Evolutionary conservation across 208 protist genomes (phyloP), one percentile per base, ranked within the genome.

Genomic region (Crithidia bombi): DNA sequence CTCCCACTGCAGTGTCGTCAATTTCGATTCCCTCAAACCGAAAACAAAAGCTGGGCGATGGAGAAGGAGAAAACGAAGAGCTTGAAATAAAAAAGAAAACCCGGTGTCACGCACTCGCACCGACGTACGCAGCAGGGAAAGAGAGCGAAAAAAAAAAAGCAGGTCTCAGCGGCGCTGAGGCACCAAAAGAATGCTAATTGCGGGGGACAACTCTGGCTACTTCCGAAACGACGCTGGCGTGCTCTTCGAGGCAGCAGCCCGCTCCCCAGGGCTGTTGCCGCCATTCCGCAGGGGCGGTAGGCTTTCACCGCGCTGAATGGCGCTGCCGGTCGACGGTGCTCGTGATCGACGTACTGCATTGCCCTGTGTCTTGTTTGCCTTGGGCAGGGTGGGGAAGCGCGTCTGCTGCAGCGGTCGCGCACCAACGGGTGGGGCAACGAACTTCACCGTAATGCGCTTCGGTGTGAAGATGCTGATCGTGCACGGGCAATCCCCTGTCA

Each of bases 381-480:
- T 79, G n/a, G 76, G 79, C 33, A 91, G 52, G 52, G 69, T 76
- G 1, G 86, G 85, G 49, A 85, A 76, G 26, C 82, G 77, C 2
- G 64, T 63, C 56, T 74, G 71, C 61, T 85, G 76, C 51, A 89
- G 75, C 50, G 82, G 89, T 11, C 73, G 59, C 2, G 83, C 79
- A 15, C 78, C 76, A 26, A 70, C 69, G 0, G 82, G 81, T 0
- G 79, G 64, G 7, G 78, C 64, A 25, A 92, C 75, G 49, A 88
- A 89, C 70, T 88, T 91, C 14, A 85, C 79, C 30, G 65, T 74
- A 2, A 81, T 68, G 12, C 75, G 58, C 73, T 87, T 90, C 32
- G 87, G 79, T 0, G 85, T 89, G 70, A 78, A 94, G 14, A 96
- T 65, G 63, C 78, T 79, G 23, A 96, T 35, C 3, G 73, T 77